phyloP scores from a whole-genome alignment of 169 alveolate species.

The Cytauxzoon felis region DNA sequence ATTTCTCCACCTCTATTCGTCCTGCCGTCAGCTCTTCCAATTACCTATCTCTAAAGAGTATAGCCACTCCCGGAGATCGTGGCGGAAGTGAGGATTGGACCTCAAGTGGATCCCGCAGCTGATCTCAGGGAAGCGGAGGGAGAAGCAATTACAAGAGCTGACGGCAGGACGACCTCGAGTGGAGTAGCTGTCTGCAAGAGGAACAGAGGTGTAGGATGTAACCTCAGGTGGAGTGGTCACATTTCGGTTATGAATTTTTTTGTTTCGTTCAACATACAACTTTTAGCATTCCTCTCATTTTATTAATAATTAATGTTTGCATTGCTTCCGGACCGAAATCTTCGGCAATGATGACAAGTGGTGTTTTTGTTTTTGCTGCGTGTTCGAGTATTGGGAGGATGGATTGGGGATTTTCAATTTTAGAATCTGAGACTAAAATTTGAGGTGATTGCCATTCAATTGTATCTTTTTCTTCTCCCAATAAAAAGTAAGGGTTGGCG shows the following conservation, averaged over 20 bases:
- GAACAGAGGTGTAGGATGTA: not conserved
- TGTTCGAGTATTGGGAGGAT: constrained; percentile 80
- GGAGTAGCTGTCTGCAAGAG: no score
- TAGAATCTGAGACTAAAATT: constrained; percentile 78
- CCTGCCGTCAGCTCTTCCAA: no score
- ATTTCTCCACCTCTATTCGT: not conserved
- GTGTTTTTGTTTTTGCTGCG: constrained; percentile 77
- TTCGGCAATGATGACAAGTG: constrained; percentile 83
- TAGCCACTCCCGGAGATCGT: no score
- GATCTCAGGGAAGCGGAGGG: no score
- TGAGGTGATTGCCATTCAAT: constrained; percentile 79
- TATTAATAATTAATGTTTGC: constrained; percentile 81
- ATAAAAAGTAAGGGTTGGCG: constrained; percentile 81
- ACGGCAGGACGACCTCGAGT: no score
- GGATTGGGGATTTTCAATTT: constrained; percentile 77
- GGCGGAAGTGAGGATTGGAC: no score
- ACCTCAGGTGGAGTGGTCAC: not conserved
- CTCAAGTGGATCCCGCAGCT: no score
- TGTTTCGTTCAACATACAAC: no score
- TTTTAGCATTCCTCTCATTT: constrained; percentile 82
- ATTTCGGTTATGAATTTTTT: not conserved
- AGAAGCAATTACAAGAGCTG: no score
- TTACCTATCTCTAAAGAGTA: no score
- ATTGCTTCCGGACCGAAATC: constrained; percentile 84
- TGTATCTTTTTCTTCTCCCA: constrained; percentile 80